Evolutionary conservation across 495 filamentous ascomycete species (phyloP), one percentile per base, ranked within the genome.

Genomic region (Rostrohypoxylon terebratum): DNA sequence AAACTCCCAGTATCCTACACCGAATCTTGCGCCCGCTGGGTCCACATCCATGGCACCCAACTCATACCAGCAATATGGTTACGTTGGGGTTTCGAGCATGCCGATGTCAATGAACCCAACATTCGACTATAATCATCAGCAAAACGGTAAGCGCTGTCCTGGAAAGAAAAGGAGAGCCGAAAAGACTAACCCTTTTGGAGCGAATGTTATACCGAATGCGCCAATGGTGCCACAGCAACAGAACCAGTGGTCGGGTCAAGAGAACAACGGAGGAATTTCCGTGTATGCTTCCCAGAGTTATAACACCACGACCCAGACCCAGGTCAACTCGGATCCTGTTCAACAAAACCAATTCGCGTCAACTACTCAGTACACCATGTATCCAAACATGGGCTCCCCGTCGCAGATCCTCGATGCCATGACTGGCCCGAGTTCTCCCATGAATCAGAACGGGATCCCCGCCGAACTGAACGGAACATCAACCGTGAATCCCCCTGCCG

Each of bases 11-110:
- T 36, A 55, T 7, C 7, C 51, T 4, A 54, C 28, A 10, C 11
- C 50, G 50, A 34, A 4, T 75, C 5, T 68, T 66, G 10, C 13
- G 42, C 13, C 36, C 48, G 3, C 69, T 81, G 6, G 64, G 73
- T 3, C 50, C 83, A 0, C 69, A 71, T n/a, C 50, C 4, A 54
- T 54, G 21, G 14, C 25, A 3, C 31, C 48, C 6, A 7, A 16
- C 51, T 1, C 34, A 20, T 36, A 34, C 51, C 28, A n/a, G n/a
- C 20, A 36, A 28, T 20, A 34, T n/a, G 31, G 20, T n/a, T 55
- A 4, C 34, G 21, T 55, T 28, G 51, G 14, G 6, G 5, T 20
- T 25, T 5, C 28, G n/a, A 31, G 13, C 4, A 4, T 21, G 7
- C 20, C 31, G 11, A 16, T n/a, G 3, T 23, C 31, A 34, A 47